phyloP scores from a whole-genome alignment of 2,329 filamentous ascomycete genomes.

The Calonectria pseudoreteaudii region DNA sequence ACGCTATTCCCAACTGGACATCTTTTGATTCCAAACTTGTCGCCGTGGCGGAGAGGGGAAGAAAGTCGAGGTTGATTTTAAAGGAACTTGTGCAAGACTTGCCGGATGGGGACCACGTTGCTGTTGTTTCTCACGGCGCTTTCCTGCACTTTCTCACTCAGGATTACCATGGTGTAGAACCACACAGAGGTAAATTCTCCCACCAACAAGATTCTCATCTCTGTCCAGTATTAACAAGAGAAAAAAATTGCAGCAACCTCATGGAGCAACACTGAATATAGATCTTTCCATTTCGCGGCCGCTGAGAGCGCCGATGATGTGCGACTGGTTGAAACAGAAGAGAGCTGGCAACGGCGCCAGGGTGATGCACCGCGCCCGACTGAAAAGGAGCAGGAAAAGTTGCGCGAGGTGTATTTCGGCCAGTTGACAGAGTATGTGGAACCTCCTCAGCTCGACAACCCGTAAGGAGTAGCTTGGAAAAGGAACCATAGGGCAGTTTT shows the following conservation, averaged over 20 bases:
- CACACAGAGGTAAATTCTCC: constrained; percentile 1
- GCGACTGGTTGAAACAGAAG: constrained; percentile 4
- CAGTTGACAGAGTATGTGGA: constrained; percentile 7
- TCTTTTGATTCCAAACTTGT: not conserved
- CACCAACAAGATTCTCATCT: too few species aligned
- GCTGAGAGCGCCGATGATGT: not conserved
- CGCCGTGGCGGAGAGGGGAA: not conserved
- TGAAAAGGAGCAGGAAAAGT: not conserved
- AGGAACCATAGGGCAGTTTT: not conserved
- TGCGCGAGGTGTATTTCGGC: not conserved
- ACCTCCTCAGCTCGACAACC: not conserved
- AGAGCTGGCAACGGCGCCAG: constrained; percentile 13
- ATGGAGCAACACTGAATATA: constrained; percentile 18
- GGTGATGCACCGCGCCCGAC: constrained; percentile 5
- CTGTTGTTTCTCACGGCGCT: constrained; percentile 19
- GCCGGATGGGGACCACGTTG: constrained; percentile 10
- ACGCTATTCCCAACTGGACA: constrained; percentile 7
- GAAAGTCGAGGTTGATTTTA: constrained; percentile 1
- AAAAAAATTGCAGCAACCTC: constrained; percentile 13
- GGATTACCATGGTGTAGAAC: constrained; percentile 16
- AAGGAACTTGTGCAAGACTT: constrained; percentile 6
- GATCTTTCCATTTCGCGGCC: constrained; percentile 10
- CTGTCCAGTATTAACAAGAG: not conserved
- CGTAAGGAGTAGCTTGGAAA: not conserved
- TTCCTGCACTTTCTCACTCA: constrained; percentile 22